Evolutionary conservation across 1,139 yeast genomes (phyloP).

Genomic region (Arxiozyma slooffiae): DNA sequence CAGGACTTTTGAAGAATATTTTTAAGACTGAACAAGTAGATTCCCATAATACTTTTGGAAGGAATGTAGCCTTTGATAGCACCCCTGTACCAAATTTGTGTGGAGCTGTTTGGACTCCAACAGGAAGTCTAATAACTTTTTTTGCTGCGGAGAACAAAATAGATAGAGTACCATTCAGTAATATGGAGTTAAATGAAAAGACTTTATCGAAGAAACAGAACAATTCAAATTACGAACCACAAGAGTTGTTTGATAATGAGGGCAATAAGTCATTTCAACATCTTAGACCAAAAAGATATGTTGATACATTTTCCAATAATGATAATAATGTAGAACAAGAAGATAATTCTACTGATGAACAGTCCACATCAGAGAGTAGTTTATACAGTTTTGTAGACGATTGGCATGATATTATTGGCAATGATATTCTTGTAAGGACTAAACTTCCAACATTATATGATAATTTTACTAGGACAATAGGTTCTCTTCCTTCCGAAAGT

Average conservation of each 20-base stretch:
- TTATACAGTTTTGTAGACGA: slow-evolving; percentile 32
- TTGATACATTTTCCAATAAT: slow-evolving; percentile 19
- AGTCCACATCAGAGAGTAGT: slow-evolving; percentile 32
- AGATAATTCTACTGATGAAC: slow-evolving; percentile 18
- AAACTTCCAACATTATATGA: slow-evolving; percentile 28
- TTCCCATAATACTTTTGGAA: slow-evolving; percentile 13
- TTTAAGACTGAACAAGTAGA: slow-evolving; percentile 5
- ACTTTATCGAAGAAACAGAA: slow-evolving; percentile 27
- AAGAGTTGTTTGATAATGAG: slow-evolving; percentile 4
- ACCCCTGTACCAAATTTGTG: slow-evolving; percentile 91
- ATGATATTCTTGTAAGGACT: slow-evolving; percentile 31
- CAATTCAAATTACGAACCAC: slow-evolving; percentile 1
- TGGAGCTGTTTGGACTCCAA: slow-evolving; percentile 80
- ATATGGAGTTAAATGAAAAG: slow-evolving; percentile 36
- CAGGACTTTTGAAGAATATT: slow-evolving; percentile 23
- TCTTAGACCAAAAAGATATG: slow-evolving; percentile 24
- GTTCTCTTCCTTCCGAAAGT: slow-evolving; percentile 22
- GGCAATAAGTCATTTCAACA: not conserved
- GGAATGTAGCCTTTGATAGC: slow-evolving; percentile 46
- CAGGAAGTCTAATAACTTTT: slow-evolving; percentile 74
- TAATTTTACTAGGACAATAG: slow-evolving; percentile 19
- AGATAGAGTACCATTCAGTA: slow-evolving; percentile 31
- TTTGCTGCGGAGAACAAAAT: slow-evolving; percentile 48
- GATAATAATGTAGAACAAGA: slow-evolving; percentile 11
- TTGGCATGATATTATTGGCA: slow-evolving; percentile 35